Conservation (phyloP, 106 monocot genomes). For the Agapanthus africanus region DNA sequence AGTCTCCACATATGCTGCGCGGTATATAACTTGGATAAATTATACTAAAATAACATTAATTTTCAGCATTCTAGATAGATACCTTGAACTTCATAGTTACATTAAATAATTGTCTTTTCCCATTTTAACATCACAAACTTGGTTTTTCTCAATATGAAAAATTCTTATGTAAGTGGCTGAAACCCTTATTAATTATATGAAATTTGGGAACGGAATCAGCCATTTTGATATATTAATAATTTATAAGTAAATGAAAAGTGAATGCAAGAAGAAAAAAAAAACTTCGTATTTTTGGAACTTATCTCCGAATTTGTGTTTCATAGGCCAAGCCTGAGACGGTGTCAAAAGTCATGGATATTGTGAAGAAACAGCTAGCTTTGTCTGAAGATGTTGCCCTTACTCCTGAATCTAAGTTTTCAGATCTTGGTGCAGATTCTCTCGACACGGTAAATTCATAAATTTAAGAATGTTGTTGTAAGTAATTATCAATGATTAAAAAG, state of each 20-base stretch:
- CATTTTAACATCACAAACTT: not conserved
- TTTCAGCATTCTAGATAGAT: no score
- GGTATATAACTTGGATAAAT: no score
- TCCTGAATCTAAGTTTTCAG: slow-evolving; percentile 43
- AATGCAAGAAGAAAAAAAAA: no score
- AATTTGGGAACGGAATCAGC: no score
- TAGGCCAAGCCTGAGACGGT: slow-evolving; percentile 80
- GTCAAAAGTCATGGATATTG: slow-evolving; percentile 49
- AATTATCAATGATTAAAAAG: no score
- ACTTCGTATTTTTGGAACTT: not conserved
- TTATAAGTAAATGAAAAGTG: not conserved
- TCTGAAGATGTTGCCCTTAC: slow-evolving; percentile 26
- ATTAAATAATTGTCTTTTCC: not conserved
- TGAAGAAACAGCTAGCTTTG: slow-evolving; percentile 67
- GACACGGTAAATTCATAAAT: slow-evolving; percentile 48
- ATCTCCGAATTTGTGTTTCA: slow-evolving; percentile 4
- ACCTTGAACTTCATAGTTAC: no score
- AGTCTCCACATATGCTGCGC: slow-evolving; percentile 24
- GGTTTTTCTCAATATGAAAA: no score
- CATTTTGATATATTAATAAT: no score
- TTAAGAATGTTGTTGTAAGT: no score
- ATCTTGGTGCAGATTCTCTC: slow-evolving; percentile 72
- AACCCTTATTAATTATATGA: no score
- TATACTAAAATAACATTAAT: no score
- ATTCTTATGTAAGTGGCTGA: no score